These are phyloP conservation scores for Streptanthus diversifolius DNA, from an alignment of 345 rosid species.

Conservation along the genomic window DNA sequence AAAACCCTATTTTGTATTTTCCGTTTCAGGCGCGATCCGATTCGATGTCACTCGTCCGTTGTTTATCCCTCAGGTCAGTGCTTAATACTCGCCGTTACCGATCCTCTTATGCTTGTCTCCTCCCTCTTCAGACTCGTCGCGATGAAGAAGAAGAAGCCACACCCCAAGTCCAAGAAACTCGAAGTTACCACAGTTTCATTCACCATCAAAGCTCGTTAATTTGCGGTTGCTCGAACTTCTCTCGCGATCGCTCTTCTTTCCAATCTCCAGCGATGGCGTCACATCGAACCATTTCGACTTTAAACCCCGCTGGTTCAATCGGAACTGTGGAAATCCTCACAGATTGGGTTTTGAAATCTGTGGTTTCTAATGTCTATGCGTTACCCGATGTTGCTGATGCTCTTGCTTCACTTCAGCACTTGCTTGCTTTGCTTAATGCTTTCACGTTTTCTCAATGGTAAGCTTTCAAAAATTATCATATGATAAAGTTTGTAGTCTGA, in stretches of 20 bases:
- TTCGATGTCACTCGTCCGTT: conserved; percentile 14
- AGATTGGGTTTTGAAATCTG: conserved; percentile 21
- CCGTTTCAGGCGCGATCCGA: neutral
- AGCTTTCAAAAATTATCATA: neutral
- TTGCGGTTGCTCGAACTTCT: neutral
- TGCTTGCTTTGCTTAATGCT: neutral
- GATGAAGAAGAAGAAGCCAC: neutral
- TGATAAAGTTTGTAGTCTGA: neutral
- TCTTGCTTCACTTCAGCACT: conserved; percentile 8
- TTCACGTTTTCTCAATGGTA: conserved; percentile 29
- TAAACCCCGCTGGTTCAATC: neutral
- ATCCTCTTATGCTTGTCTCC: neutral
- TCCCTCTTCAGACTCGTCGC: neutral
- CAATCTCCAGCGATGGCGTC: neutral
- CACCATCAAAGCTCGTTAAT: neutral
- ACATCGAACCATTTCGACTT: conserved; percentile 6
- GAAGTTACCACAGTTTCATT: conserved; percentile 11
- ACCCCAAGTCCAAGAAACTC: neutral
- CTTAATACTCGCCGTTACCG: neutral
- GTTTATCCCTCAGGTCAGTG: neutral
- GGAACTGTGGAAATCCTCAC: neutral
- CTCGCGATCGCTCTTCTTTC: neutral
- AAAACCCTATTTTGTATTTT: no score
- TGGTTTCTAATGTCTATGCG: neutral
- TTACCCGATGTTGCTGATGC: conserved; percentile 15